These are phyloP conservation scores for Somion occarium DNA, from an alignment of 1,284 basidiomycete species.

Conservation along the genomic window DNA sequence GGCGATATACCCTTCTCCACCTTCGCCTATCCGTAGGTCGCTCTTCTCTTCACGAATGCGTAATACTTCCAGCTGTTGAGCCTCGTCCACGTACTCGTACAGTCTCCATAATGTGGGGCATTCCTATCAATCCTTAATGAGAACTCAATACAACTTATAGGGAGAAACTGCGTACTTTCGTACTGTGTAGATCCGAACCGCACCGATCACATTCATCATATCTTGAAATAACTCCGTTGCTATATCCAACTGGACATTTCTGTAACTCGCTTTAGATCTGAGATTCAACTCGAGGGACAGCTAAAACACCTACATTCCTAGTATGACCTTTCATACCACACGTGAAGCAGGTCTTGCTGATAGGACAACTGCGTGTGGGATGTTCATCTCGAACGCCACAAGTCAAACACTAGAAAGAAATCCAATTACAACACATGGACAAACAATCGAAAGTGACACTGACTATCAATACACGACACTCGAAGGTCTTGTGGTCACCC, in stretches of 20 bases:
- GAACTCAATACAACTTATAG: neutral
- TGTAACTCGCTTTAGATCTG: conserved; percentile 23
- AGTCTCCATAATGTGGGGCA: conserved; percentile 87
- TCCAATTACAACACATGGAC: neutral
- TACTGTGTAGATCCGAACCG: conserved; percentile 63
- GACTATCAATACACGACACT: conserved; percentile 67
- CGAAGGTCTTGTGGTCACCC: conserved; percentile 57
- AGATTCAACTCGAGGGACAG: neutral
- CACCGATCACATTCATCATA: conserved; percentile 71
- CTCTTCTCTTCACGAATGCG: conserved; percentile 45
- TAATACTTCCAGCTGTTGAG: conserved; percentile 48
- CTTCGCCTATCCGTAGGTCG: conserved; percentile 50
- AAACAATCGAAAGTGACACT: conserved; percentile 25
- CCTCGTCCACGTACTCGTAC: conserved; percentile 70
- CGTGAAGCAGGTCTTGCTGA: conserved; percentile 79
- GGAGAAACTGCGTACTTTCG: conserved; percentile 46
- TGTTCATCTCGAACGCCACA: conserved; percentile 89
- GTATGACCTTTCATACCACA: conserved; percentile 89
- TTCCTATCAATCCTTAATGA: conserved; percentile 45
- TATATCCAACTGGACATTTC: conserved; percentile 72
- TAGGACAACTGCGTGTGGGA: conserved; percentile 76
- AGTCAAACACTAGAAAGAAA: conserved; percentile 64
- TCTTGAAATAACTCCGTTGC: conserved; percentile 25
- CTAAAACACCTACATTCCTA: conserved; percentile 46
- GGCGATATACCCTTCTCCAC: conserved; percentile 75